Evolutionary conservation across 148 eudicot species (phyloP), one percentile per base, ranked within the genome.

Genomic region (Fagopyrum tataricum): DNA sequence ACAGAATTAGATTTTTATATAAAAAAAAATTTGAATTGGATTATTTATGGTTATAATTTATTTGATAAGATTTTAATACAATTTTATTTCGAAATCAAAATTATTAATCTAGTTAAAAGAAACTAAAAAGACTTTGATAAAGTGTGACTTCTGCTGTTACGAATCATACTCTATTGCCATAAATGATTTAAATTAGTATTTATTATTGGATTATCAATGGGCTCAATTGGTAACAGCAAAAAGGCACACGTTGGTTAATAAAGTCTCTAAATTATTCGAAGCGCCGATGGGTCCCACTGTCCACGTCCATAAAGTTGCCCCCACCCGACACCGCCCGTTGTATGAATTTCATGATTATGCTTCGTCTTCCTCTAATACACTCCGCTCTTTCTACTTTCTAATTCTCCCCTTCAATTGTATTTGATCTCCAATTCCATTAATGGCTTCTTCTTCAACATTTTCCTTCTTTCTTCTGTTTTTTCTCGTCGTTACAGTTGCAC

Each of bases 391-490:
- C 37, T 31, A 31, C 37, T 31, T 31, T 31, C 40, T 10, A 23
- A 21, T 62, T 12, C 20, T 23, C 40, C 66, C 11, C 0, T 31
- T 31, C 37, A 31, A 31, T 31, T 31, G 37, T 31, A 31, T 31
- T 31, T 3, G 2, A 31, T 31, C 37, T 31, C 37, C 37, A 31
- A 31, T 31, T 31, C 66, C 66, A 20, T 18, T 18, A 39, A 39
- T 67, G 71, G 44, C 71, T 40, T 67, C 71, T 41, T 67, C 71
- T 40, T 67, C 46, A 6, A 39, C 51, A 20, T 5, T 23, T 20
- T 7, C 7, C 39, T 9, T 23, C 31, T 70, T 8, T 43, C 37
- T 67, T 7, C 14, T 70, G 14, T 20, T 17, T 21, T 41, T 44
- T 31, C n/a, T 70, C 31, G 5, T 69, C 17, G 13, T 20, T 4